Conservation (phyloP, 2,329 filamentous ascomycete genomes). For the Alternaria infectoria region DNA sequence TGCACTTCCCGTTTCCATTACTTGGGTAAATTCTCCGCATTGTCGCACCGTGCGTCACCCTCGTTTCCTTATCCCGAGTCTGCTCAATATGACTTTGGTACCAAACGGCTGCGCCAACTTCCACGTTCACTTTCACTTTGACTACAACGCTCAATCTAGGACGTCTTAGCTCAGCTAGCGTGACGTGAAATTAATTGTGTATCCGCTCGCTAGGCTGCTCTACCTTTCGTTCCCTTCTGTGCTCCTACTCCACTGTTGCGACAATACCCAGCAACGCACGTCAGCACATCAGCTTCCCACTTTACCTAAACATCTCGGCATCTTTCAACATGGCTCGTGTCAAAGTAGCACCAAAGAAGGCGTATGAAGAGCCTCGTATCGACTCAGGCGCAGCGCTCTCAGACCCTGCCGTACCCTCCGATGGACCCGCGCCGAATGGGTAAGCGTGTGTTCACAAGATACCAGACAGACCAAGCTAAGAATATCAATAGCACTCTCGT, state of each 20-base stretch:
- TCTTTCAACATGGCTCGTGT: neutral
- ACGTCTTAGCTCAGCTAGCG: neutral
- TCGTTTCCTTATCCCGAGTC: neutral
- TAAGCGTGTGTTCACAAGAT: neutral
- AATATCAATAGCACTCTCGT: neutral
- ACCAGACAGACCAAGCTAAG: neutral
- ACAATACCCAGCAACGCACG: neutral
- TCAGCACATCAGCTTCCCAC: neutral
- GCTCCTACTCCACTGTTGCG: neutral
- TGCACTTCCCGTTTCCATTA: too few relatives aligned
- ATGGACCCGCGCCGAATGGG: neutral
- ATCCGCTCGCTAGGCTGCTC: neutral
- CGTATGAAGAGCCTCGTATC: neutral
- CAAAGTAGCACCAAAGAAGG: neutral
- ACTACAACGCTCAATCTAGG: neutral
- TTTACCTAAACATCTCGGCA: neutral
- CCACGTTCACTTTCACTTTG: conserved; percentile 6
- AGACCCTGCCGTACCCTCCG: neutral
- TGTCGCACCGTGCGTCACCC: neutral
- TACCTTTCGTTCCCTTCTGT: neutral
- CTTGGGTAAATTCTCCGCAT: neutral
- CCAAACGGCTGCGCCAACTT: neutral
- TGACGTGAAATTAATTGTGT: neutral
- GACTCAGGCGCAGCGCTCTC: conserved; percentile 10
- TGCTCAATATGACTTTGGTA: neutral